Conservation (phyloP, 2,329 filamentous ascomycete genomes). For the Colletotrichum navitas region DNA sequence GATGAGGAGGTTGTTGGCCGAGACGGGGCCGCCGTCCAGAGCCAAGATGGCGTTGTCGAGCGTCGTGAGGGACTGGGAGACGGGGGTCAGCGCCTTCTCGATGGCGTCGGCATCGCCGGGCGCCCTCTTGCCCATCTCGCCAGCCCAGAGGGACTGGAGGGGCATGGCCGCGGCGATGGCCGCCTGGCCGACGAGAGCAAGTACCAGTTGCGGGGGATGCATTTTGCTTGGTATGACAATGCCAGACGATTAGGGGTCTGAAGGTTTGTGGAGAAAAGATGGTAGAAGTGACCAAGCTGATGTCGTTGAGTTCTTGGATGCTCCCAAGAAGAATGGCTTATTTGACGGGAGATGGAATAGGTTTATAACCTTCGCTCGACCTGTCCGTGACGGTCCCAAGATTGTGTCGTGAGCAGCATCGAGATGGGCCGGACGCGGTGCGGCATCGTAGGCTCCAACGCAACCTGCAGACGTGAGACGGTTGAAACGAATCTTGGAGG, state of each 20-base stretch:
- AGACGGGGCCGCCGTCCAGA: constrained; percentile 31
- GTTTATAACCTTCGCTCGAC: constrained; percentile 36
- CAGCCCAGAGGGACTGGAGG: background rate
- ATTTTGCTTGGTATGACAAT: constrained; percentile 16
- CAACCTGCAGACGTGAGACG: constrained; percentile 5
- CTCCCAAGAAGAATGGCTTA: background rate
- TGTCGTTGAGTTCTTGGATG: constrained; percentile 39
- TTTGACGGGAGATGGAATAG: constrained; percentile 32
- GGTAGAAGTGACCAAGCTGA: constrained; percentile 26
- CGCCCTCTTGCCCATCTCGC: constrained; percentile 7
- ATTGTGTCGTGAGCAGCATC: background rate
- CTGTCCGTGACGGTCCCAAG: constrained; percentile 11
- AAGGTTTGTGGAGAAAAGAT: constrained; percentile 16
- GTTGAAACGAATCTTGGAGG: constrained; percentile 29
- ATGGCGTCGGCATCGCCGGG: constrained; percentile 27
- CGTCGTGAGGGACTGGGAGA: constrained; percentile 24
- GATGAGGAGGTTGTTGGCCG: constrained; percentile 36
- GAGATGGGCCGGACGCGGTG: background rate
- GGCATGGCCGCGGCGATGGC: constrained; percentile 28
- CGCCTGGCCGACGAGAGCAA: constrained; percentile 34
- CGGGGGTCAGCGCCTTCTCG: constrained; percentile 28
- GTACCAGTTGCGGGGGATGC: constrained; percentile 20
- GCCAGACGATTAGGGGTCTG: constrained; percentile 27
- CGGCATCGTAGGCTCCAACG: constrained; percentile 5
- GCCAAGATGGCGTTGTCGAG: constrained; percentile 32